These are phyloP conservation scores for Gloeophyllum trabeum DNA, from an alignment of 768 basidiomycete species.

Conservation along the genomic window DNA sequence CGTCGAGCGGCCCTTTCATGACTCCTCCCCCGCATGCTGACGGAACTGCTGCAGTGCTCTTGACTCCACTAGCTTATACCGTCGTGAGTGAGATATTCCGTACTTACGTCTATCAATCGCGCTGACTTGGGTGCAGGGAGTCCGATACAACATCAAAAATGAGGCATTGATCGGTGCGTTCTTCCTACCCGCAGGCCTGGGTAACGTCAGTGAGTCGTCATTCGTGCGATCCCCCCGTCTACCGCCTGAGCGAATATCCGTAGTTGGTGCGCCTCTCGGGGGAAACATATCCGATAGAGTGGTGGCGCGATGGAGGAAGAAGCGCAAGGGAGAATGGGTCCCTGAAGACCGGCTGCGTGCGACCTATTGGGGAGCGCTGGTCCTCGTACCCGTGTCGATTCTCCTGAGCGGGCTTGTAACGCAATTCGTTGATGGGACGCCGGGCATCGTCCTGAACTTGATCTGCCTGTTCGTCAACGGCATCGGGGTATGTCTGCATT, in stretches of 20 bases:
- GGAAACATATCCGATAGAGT: slow-evolving; percentile 48
- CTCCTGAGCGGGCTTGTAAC: slow-evolving; percentile 36
- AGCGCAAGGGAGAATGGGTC: slow-evolving; percentile 45
- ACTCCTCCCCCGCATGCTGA: too few species aligned
- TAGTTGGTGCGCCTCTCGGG: slow-evolving; percentile 50
- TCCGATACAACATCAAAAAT: slow-evolving; percentile 41
- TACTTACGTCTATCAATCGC: too few species aligned
- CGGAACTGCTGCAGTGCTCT: slow-evolving; percentile 26
- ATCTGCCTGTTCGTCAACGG: slow-evolving; percentile 53
- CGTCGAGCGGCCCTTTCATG: too few species aligned
- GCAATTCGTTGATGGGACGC: slow-evolving; percentile 32
- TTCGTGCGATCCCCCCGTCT: too few species aligned
- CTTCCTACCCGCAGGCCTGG: slow-evolving; percentile 49
- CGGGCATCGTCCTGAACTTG: slow-evolving; percentile 40
- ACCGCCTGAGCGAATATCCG: too few species aligned
- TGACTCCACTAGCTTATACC: slow-evolving; percentile 56
- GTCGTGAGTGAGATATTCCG: too few species aligned
- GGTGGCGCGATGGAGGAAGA: slow-evolving; percentile 33
- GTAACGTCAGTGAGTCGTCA: slow-evolving; percentile 38
- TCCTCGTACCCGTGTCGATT: slow-evolving; percentile 45
- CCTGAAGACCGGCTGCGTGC: slow-evolving; percentile 62
- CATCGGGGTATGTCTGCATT: slow-evolving; percentile 33
- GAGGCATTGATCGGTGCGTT: slow-evolving; percentile 47
- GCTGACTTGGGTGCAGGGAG: too few species aligned
- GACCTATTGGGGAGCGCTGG: slow-evolving; percentile 29